Base-by-base conservation (phyloP, 257 asterid genomes). In the Solanum arcanum region DNA sequence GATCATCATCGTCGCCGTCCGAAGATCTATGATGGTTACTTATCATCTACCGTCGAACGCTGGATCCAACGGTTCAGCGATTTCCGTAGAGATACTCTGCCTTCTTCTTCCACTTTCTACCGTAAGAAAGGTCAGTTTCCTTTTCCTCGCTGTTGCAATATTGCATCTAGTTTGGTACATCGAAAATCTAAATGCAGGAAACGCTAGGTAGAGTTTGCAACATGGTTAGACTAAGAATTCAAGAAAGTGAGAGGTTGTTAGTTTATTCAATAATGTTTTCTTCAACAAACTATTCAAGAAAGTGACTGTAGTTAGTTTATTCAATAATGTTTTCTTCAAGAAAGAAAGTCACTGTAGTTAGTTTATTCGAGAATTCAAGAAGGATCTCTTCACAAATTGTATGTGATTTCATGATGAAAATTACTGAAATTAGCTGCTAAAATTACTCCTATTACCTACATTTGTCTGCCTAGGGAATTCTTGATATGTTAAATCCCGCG, bases 51-150 rank as follows among this genome's bases (percentile, higher is more conserved):
- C 46, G 73, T 93, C 16, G 92, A 90, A 78, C 93, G 95, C 9
- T 96, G 93, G 94, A 86, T 92, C 83, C 89, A 94, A 35, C 94
- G 96, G n/a, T 94, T 94, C 86, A 92, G 94, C 49, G 94, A 92
- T 86, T 95, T 96, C 87, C 97, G 98, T 56, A 91, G 92, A 72
- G 94, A 89, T 31, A 83, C 98, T 69, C 89, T 95, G 84, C 94
- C 95, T 86, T 91, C 98, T 42, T 88, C 98, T 72, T 82, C 98
- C 84, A 88, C 92, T 12, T 94, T 95, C 85, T 93, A 96, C 90
- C 97, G 98, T 15, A 96, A 94, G 91, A 92, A 86, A 89, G 98
- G 98, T 92, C 47, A 16, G 59, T 56, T 56, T 56, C 2, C 69
- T 21, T 18, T 73, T 15, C 29, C 62, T 52, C 7, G 23, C 62